Percentiles rank a stretch among this genome's conserved stretches.
Conservation (phyloP, 208 protist genomes). For the Giardia muris region DNA sequence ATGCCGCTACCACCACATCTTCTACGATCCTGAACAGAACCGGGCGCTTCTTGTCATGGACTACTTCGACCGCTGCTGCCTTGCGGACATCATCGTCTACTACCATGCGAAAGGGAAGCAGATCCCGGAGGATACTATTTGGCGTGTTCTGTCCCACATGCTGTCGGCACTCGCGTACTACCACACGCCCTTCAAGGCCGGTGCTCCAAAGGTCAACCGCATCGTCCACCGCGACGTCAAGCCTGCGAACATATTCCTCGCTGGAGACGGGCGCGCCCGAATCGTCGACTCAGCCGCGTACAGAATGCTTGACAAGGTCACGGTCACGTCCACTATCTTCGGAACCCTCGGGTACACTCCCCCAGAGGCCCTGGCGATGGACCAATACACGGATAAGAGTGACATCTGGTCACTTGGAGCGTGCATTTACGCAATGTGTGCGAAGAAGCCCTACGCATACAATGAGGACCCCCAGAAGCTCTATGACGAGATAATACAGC, state of each 20-base stretch:
- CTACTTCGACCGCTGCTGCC: neutral
- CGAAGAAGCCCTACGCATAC: neutral
- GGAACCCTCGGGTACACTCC: neutral
- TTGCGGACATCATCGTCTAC: neutral
- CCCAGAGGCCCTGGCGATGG: neutral
- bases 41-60: neutral
- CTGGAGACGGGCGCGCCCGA: neutral
- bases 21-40: neutral
- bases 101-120: neutral
- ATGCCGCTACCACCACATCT: neutral
- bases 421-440: neutral
- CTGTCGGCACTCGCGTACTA: neutral
- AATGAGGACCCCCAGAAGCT: neutral
- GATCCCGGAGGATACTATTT: neutral
- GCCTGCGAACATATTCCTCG: constrained; percentile 7
- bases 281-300: neutral
- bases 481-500: neutral
- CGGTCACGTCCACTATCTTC: neutral
- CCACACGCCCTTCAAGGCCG: neutral
- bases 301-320: neutral
- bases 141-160: neutral
- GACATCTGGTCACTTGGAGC: neutral
- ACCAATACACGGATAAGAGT: neutral
- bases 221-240: neutral
- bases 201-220: neutral